Evolutionary conservation across 1,139 yeast species (phyloP).

Genomic region (Lizanozyma gosingica): DNA sequence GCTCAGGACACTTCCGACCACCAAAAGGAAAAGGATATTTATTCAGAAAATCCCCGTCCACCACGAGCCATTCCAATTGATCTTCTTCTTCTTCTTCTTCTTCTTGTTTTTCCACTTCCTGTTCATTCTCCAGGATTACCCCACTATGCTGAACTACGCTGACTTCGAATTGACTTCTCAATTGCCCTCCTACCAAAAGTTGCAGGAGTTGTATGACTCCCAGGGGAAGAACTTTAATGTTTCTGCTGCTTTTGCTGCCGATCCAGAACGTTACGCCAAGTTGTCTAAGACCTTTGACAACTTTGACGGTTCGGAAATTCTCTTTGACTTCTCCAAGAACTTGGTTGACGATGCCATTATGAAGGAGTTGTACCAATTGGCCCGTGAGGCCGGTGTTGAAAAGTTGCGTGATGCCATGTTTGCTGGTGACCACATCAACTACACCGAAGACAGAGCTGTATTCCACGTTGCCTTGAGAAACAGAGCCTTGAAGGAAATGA

Average conservation of each 20-base stretch:
- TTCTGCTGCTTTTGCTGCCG: conserved; percentile 66
- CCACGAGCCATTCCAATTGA: too few species aligned
- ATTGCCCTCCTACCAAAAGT: conserved; percentile 76
- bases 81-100: too few species aligned
- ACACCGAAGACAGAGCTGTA: conserved; percentile 94
- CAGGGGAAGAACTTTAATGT: conserved; percentile 56
- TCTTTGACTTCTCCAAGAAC: conserved; percentile 94
- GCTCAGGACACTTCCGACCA: too few species aligned
- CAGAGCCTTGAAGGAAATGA: conserved; percentile 73
- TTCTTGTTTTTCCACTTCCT: conserved; percentile 2
- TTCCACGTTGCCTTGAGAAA: conserved; percentile 95
- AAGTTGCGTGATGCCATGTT: conserved; percentile 84
- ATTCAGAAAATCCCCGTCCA: too few species aligned
- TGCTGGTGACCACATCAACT: conserved; percentile 86
- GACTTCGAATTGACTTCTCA: conserved; percentile 63
- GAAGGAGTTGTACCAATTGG: conserved; percentile 59
- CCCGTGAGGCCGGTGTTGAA: conserved; percentile 86
- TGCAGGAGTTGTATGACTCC: conserved; percentile 60
- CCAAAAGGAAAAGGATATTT: too few species aligned
- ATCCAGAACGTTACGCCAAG: conserved; percentile 66
- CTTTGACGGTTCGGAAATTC: conserved; percentile 77
- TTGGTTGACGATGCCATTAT: conserved; percentile 79
- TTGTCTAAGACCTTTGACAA: conserved; percentile 70
- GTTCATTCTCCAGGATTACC: conserved; percentile 3
- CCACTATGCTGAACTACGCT: conserved; percentile 10